Evolutionary conservation across 1,284 basidiomycete genomes (phyloP).

Genomic region (Leccinum subspadiceum): DNA sequence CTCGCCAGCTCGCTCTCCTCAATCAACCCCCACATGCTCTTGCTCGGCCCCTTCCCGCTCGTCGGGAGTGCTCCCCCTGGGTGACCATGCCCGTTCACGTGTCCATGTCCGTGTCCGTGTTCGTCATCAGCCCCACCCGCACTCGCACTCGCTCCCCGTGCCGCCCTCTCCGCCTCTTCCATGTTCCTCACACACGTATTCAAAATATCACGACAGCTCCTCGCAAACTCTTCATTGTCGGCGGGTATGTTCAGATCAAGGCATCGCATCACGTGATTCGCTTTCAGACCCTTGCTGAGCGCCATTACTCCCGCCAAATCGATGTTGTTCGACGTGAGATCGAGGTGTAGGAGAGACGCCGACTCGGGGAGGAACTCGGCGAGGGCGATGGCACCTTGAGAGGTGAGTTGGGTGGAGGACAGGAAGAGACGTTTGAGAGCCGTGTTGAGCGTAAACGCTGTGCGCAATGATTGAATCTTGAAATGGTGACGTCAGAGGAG

Average conservation of each 20-base stretch:
- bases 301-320: constrained; percentile 94
- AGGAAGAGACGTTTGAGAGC: constrained; percentile 93
- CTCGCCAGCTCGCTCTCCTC: constrained; percentile 77
- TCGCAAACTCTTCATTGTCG: constrained; percentile 85
- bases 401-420: constrained; percentile 77
- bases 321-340: constrained; percentile 78
- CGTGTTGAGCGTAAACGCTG: constrained; percentile 91
- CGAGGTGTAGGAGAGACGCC: constrained; percentile 82
- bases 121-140: neutral
- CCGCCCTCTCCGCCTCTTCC: constrained; percentile 66
- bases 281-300: constrained; percentile 79
- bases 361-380: constrained; percentile 96
- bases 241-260: constrained; percentile 92
- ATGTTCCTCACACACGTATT: constrained; percentile 89
- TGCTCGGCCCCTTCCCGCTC: constrained; percentile 46
- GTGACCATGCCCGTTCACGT: constrained; percentile 2
- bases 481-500: constrained; percentile 1
- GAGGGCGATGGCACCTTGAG: constrained; percentile 88
- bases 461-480: constrained; percentile 86
- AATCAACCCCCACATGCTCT: constrained; percentile 72
- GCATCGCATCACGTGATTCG: constrained; percentile 85
- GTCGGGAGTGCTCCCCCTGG: constrained; percentile 10
- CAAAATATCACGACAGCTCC: constrained; percentile 75
- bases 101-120: neutral
- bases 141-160: constrained; percentile 6